These are phyloP conservation scores for Stylonectria norvegica DNA, from an alignment of 2,329 filamentous ascomycete genomes.

Conservation along the genomic window DNA sequence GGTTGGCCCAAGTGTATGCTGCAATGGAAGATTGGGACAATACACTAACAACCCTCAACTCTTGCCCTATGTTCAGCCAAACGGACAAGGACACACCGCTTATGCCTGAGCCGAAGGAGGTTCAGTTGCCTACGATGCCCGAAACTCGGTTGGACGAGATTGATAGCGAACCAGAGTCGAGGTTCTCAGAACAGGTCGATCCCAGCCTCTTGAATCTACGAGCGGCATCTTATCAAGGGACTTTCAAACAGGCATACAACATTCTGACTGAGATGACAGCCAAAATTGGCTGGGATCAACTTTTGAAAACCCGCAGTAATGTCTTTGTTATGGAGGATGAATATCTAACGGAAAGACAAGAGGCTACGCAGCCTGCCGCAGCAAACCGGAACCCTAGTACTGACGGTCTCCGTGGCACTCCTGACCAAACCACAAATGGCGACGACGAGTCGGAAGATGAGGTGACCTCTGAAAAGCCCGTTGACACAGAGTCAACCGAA, in stretches of 20 bases:
- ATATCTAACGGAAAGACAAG: constrained; percentile 83
- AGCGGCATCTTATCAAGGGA: constrained; percentile 87
- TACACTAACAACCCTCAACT: constrained; percentile 91
- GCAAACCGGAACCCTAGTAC: constrained; percentile 73
- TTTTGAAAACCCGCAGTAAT: constrained; percentile 89
- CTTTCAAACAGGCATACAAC: constrained; percentile 90
- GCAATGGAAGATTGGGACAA: constrained; percentile 95
- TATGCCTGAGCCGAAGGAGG: constrained; percentile 88
- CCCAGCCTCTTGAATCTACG: constrained; percentile 81
- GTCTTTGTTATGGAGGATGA: constrained; percentile 99
- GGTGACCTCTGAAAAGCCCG: constrained; percentile 32
- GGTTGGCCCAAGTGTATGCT: constrained; percentile 90
- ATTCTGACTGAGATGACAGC: constrained; percentile 93
- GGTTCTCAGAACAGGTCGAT: constrained; percentile 81
- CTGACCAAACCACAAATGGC: constrained; percentile 54
- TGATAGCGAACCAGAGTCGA: constrained; percentile 80
- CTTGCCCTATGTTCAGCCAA: constrained; percentile 99
- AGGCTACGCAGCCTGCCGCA: constrained; percentile 45
- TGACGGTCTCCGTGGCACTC: constrained; percentile 70
- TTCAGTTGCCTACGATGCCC: constrained; percentile 79
- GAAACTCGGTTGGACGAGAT: constrained; percentile 95
- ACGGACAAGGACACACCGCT: constrained; percentile 95
- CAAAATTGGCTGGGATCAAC: constrained; percentile 96
- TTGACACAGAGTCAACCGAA: constrained; percentile 26
- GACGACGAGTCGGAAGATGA: constrained; percentile 37